A percentile compares a stretch with the other conserved stretches of the same genome.
phyloP scores from a whole-genome alignment of 495 filamentous ascomycete genomes.

The Penicillium desertorum region DNA sequence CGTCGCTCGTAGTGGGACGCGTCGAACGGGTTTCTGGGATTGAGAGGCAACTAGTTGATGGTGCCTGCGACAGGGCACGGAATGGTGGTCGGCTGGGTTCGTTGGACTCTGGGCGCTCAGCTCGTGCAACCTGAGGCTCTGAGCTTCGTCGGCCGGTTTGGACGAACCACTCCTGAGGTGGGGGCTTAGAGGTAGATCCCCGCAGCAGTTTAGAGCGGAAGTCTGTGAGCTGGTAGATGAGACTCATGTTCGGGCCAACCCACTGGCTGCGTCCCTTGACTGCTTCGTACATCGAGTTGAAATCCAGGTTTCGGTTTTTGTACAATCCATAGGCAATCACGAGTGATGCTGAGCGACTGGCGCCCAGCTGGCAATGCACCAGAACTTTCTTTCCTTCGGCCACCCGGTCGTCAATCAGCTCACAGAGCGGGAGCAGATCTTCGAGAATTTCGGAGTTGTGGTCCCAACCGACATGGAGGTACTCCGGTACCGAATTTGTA shows the following conservation, averaged over 20 bases:
- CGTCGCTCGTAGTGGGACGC: slow-evolving; percentile 34
- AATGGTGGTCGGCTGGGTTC: slow-evolving; percentile 23
- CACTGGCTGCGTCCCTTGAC: slow-evolving; percentile 89
- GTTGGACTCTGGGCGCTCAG: slow-evolving; percentile 17
- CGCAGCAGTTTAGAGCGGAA: slow-evolving; percentile 55
- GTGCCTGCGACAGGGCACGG: slow-evolving; percentile 28
- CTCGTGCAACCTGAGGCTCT: slow-evolving; percentile 35
- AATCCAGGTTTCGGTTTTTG: slow-evolving; percentile 79
- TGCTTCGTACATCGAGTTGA: slow-evolving; percentile 89
- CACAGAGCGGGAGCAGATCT: slow-evolving; percentile 80
- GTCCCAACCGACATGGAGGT: slow-evolving; percentile 95
- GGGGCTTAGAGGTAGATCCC: slow-evolving; percentile 44
- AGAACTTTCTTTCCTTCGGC: slow-evolving; percentile 81
- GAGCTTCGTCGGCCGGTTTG: slow-evolving; percentile 32
- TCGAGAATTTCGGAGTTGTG: slow-evolving; percentile 95
- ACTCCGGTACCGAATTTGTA: slow-evolving; percentile 66
- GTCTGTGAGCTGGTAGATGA: slow-evolving; percentile 96
- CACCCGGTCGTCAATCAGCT: slow-evolving; percentile 78
- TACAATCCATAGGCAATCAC: slow-evolving; percentile 96
- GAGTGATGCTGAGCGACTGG: slow-evolving; percentile 92
- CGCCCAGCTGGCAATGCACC: slow-evolving; percentile 93
- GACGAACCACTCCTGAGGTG: slow-evolving; percentile 40
- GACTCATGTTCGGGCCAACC: slow-evolving; percentile 97
- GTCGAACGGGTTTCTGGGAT: slow-evolving; percentile 30
- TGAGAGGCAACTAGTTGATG: slow-evolving; percentile 30